phyloP scores from a whole-genome alignment of 805 yeast species.

The Wickerhamiella australiensis region DNA sequence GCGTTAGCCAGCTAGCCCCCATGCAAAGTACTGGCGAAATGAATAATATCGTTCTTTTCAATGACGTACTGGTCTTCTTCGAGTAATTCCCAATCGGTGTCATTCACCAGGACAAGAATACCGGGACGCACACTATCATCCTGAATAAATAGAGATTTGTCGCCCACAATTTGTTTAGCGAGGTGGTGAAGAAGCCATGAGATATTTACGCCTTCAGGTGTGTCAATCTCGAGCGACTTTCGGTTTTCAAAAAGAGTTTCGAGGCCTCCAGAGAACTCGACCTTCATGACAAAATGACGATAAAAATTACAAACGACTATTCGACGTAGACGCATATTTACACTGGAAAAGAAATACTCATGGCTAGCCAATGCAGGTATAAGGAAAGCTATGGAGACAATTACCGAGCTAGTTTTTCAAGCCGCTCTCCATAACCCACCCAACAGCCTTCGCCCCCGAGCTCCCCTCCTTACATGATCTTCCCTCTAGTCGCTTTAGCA shows the following conservation, averaged over 20 bases:
- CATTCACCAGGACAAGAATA: constrained; percentile 78
- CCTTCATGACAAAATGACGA: constrained; percentile 18
- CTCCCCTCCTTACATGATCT: not conserved
- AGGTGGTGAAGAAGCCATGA: constrained; percentile 48
- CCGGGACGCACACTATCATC: constrained; percentile 79
- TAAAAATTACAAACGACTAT: not conserved
- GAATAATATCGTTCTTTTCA: constrained; percentile 61
- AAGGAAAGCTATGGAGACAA: too few species aligned
- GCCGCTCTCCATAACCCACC: not conserved
- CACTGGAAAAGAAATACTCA: not conserved
- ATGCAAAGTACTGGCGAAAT: constrained; percentile 87
- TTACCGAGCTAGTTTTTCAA: not conserved
- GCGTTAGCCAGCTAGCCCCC: constrained; percentile 54
- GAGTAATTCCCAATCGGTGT: constrained; percentile 93
- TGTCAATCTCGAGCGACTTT: constrained; percentile 39
- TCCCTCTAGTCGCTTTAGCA: constrained; percentile 1
- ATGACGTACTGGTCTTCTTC: constrained; percentile 75
- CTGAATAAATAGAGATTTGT: constrained; percentile 63
- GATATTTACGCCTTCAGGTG: constrained; percentile 32
- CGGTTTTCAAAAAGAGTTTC: constrained; percentile 61
- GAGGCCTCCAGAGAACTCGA: constrained; percentile 54
- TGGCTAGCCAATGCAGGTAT: too few species aligned
- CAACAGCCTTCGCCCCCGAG: too few species aligned
- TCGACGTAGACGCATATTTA: not conserved
- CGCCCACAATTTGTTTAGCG: constrained; percentile 41